A percentile compares a stretch with the other conserved stretches of the same genome.
Conservation (phyloP, 1,284 basidiomycete genomes). For the Tylopilus sp. region DNA sequence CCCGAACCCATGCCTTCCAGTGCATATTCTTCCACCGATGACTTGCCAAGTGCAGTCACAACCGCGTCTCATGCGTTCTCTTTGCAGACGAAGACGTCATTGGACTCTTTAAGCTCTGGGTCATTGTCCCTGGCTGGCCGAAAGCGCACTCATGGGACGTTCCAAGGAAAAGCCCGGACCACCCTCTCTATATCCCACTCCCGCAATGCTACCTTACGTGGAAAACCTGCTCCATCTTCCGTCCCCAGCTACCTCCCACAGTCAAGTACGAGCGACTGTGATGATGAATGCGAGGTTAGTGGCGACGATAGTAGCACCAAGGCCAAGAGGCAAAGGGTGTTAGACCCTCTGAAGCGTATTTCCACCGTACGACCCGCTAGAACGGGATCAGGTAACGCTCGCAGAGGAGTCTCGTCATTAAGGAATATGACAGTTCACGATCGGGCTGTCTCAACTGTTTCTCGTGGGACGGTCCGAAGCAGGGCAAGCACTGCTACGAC, state of each 20-base stretch:
- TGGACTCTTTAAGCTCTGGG: slow-evolving; percentile 41
- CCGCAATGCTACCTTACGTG: slow-evolving; percentile 29
- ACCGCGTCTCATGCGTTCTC: slow-evolving; percentile 45
- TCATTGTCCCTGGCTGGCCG: slow-evolving; percentile 35
- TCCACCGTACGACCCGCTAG: slow-evolving; percentile 30
- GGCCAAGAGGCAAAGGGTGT: slow-evolving; percentile 29
- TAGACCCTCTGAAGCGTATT: slow-evolving; percentile 28
- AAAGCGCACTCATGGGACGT: slow-evolving; percentile 30
- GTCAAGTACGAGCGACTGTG: slow-evolving; percentile 27
- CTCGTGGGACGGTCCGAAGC: slow-evolving; percentile 13
- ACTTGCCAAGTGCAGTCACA: slow-evolving; percentile 42
- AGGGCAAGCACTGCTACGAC: slow-evolving; percentile 12
- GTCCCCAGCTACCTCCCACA: slow-evolving; percentile 13
- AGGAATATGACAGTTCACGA: slow-evolving; percentile 9
- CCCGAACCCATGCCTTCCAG: slow-evolving; percentile 28
- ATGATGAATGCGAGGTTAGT: slow-evolving; percentile 13
- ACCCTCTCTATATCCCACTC: slow-evolving; percentile 9
- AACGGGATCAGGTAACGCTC: slow-evolving; percentile 14
- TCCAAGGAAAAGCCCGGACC: slow-evolving; percentile 7
- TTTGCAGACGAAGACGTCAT: slow-evolving; percentile 42
- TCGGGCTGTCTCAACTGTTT: slow-evolving; percentile 9
- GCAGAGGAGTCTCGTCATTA: slow-evolving; percentile 14
- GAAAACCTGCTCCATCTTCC: slow-evolving; percentile 10
- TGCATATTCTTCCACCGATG: slow-evolving; percentile 37
- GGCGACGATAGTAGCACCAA: slow-evolving; percentile 8